Base-by-base conservation (phyloP, 2,329 filamentous ascomycete species). In the Cyphellophora attinorum region DNA sequence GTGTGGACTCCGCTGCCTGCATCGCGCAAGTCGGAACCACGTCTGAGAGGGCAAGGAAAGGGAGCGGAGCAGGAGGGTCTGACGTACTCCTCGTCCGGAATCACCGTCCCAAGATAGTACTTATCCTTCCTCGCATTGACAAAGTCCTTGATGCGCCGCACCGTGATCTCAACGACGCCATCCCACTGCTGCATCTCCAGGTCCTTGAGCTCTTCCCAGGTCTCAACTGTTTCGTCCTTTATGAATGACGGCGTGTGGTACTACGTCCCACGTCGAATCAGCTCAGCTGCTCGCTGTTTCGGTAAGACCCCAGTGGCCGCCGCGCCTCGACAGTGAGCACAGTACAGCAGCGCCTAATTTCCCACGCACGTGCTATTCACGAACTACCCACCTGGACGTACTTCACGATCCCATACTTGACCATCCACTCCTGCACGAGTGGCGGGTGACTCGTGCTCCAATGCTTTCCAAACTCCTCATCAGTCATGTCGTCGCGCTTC, bases 381-480 rank as follows among this genome's bases (percentile, higher is more conserved):
- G n/a, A 25, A n/a, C 11, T 10, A 16, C 34, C 6, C 5, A 35
- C 34, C 27, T 35, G 34, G 27, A 27, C 30, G 12, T 35, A 35
- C 21, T 35, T 35, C 15, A 35, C 13, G 11, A 35, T 35, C 12
- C 34, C 34, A 23, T 35, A 35, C 10, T 30, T 29, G n/a, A 30
- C 17, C 16, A 35, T 8, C 27, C 27, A 35, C 10, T 11, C 21
- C 23, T 25, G 15, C 3, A 34, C 32, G 19, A 34, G 18, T 3
- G 32, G 32, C 12, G 19, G 19, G 23, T 34, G 32, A n/a, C 18
- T 23, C 3, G 27, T 16, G 11, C 19, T 15, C 32, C 32, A 34
- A 25, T 34, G 27, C 5, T 19, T 13, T 11, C 28, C 28, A 23
- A 34, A 34, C 18, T 34, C n/a, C 11, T 34, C 32, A 11, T 34